A percentile compares a stretch with the other conserved stretches of the same genome.
phyloP scores from a whole-genome alignment of 2,329 filamentous ascomycete species.

The Myrmaecium sp. region DNA sequence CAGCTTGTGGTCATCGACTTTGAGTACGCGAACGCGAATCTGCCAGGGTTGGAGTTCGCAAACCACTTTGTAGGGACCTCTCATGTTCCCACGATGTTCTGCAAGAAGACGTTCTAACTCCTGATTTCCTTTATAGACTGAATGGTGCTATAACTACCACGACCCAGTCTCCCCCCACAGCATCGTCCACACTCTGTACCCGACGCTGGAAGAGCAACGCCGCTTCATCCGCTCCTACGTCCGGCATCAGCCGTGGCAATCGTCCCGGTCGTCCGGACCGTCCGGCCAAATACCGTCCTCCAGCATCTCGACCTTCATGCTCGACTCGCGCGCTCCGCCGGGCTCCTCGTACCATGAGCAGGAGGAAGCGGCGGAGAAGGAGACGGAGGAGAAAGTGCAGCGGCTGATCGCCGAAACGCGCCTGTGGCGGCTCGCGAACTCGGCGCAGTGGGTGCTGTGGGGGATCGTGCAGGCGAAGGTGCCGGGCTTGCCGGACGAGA shows the following conservation, averaged over 20 bases:
- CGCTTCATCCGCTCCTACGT: slow-evolving; percentile 80
- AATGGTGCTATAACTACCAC: slow-evolving; percentile 98
- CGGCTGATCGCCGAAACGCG: slow-evolving; percentile 61
- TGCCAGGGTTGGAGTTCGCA: slow-evolving; percentile 75
- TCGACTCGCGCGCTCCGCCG: slow-evolving; percentile 40
- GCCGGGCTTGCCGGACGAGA: slow-evolving; percentile 42
- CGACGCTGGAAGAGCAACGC: slow-evolving; percentile 61
- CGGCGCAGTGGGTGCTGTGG: slow-evolving; percentile 87
- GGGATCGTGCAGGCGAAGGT: slow-evolving; percentile 90
- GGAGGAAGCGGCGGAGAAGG: slow-evolving; percentile 39
- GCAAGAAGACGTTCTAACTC: slow-evolving; percentile 4
- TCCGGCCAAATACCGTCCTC: slow-evolving; percentile 21
- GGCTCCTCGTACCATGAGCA: slow-evolving; percentile 18
- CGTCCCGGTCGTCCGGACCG: slow-evolving; percentile 29
- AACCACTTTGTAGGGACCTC: slow-evolving; percentile 65
- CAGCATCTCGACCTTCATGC: slow-evolving; percentile 50
- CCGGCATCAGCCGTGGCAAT: slow-evolving; percentile 50
- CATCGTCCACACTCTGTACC: slow-evolving; percentile 56
- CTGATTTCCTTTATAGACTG: slow-evolving; percentile 44
- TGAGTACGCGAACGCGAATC: slow-evolving; percentile 86
- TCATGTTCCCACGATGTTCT: too few relatives aligned
- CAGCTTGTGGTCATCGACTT: slow-evolving; percentile 96
- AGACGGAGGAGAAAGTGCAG: slow-evolving; percentile 49
- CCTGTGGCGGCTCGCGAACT: slow-evolving; percentile 77
- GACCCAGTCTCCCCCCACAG: slow-evolving; percentile 46